Evolutionary conservation across 345 rosid species (phyloP).

Genomic region (Reutealis trisperma): DNA sequence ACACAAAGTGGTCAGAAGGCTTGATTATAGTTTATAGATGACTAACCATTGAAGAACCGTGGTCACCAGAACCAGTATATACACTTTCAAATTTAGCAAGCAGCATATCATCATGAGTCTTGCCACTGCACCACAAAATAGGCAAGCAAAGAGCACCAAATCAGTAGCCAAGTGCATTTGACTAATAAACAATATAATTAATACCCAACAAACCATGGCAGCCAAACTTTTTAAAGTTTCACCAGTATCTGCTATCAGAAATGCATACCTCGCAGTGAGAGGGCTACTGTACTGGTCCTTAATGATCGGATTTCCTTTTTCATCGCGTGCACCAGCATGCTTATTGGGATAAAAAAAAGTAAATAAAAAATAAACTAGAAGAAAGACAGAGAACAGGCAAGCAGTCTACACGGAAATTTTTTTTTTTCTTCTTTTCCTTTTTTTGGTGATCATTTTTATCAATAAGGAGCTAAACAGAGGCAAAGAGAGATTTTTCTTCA

Average conservation of each 20-base stretch:
- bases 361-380: neutral
- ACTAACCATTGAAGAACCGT: slow-evolving; percentile 92
- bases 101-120: slow-evolving; percentile 68
- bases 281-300: slow-evolving; percentile 86
- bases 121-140: slow-evolving; percentile 64
- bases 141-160: slow-evolving; percentile 16
- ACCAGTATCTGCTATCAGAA: slow-evolving; percentile 9
- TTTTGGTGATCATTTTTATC: neutral
- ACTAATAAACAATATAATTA: neutral
- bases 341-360: slow-evolving; percentile 21
- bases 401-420: too few relatives aligned
- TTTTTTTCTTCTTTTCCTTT: neutral
- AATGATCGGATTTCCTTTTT: slow-evolving; percentile 73
- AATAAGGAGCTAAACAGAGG: neutral
- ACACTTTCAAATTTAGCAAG: slow-evolving; percentile 83
- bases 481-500: neutral
- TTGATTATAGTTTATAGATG: neutral
- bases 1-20: neutral
- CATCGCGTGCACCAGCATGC: slow-evolving; percentile 89
- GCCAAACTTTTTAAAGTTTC: neutral
- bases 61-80: slow-evolving; percentile 88
- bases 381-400: neutral
- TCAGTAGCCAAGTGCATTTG: slow-evolving; percentile 9
- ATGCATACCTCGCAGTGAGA: slow-evolving; percentile 80
- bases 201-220: slow-evolving; percentile 6